Evolutionary conservation across 768 basidiomycete genomes (phyloP).

Genomic region (Suillus bovinus): DNA sequence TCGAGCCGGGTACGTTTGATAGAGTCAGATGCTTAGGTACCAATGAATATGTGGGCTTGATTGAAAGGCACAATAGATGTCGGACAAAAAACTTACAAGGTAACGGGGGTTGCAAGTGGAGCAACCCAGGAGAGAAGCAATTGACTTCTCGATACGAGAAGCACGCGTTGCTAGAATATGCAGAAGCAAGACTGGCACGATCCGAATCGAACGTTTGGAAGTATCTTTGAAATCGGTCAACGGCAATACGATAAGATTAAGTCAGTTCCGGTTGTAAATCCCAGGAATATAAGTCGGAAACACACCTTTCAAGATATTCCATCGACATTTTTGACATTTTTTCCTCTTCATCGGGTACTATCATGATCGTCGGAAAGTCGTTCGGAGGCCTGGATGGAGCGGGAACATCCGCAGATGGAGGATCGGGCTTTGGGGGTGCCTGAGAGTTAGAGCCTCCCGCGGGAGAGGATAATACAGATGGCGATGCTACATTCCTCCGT

Average conservation of each 20-base stretch:
- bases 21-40: slow-evolving; percentile 1
- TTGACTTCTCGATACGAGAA: slow-evolving; percentile 30
- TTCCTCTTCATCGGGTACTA: slow-evolving; percentile 18
- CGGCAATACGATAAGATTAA: slow-evolving; percentile 12
- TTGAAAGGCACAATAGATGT: slow-evolving; percentile 2
- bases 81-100: slow-evolving; percentile 19
- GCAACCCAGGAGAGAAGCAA: slow-evolving; percentile 4
- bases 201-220: slow-evolving; percentile 33
- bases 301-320: slow-evolving; percentile 31
- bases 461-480: neutral
- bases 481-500: slow-evolving; percentile 12
- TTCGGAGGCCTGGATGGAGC: neutral
- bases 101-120: slow-evolving; percentile 10
- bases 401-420: slow-evolving; percentile 1
- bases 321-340: slow-evolving; percentile 31
- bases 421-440: neutral
- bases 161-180: slow-evolving; percentile 30
- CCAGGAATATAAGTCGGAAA: slow-evolving; percentile 1
- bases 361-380: neutral
- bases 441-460: neutral
- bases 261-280: neutral
- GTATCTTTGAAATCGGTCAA: slow-evolving; percentile 22
- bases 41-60: neutral
- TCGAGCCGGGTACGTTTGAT: slow-evolving; percentile 28
- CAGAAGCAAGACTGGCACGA: slow-evolving; percentile 33